Base-by-base conservation (phyloP, 148 eudicot genomes). In the Camellia sinensis region DNA sequence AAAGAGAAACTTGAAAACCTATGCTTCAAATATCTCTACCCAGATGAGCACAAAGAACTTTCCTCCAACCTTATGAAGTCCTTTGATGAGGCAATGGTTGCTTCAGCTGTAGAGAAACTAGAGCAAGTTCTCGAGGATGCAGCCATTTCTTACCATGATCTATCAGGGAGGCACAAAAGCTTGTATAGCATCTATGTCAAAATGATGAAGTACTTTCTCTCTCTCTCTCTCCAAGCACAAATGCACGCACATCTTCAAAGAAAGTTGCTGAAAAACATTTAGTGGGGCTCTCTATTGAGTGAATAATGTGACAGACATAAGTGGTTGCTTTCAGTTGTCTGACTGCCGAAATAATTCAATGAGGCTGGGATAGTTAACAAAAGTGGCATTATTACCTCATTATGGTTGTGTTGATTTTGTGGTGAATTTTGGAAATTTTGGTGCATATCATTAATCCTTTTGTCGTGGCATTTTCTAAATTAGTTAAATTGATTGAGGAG, bases 111-210 rank as follows among this genome's bases (percentile, higher is more conserved):
- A 3, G 93, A 88, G 79, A 92, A 90, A 83, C 78, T 96, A 46
- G 88, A 89, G 83, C 82, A 84, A 80, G 98, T 91, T 75, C 90
- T 96, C 57, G 89, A 85, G 75, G 89, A 77, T 74, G 92, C 85
- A 59, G 87, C 78, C 69, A 84, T 96, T 81, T 83, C 91, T 8
- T 91, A 84, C 81, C 85, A 83, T 70, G 90, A 78, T 61, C 78
- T 93, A 45, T 93, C 95, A 18, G 97, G 95, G 73, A 87, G 99
- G 65, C 98, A 96, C 90, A 96, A 96, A 83, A 93, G 99, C 91
- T 86, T 93, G 85, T 96, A 90, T 74, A 91, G 97, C 83, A 92
- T 93, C 81, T 89, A 93, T 64, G 67, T 87, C 82, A 96, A 96
- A 86, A 96, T 93, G 99, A 73, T 85, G 46, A 96, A 96, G 99